phyloP scores from a whole-genome alignment of 2,329 filamentous ascomycete species.

The Fusarium sp. region DNA sequence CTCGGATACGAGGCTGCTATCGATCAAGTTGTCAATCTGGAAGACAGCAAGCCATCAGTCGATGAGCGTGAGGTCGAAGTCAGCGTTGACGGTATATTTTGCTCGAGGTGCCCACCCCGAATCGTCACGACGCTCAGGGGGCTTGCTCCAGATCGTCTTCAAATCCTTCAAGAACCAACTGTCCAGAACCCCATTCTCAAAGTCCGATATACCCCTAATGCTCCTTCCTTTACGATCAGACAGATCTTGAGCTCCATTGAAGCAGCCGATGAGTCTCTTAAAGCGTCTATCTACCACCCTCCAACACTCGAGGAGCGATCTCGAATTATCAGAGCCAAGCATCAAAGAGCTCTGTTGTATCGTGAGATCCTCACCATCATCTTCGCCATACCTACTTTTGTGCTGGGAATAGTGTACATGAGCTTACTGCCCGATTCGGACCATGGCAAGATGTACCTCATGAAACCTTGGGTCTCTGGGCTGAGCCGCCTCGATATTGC shows the following conservation, averaged over 20 bases:
- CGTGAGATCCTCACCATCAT: slow-evolving; percentile 77
- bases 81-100: slow-evolving; percentile 77
- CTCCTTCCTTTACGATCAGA: slow-evolving; percentile 78
- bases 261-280: slow-evolving; percentile 72
- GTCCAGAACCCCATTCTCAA: slow-evolving; percentile 73
- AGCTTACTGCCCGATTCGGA: slow-evolving; percentile 74
- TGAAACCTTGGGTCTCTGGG: slow-evolving; percentile 76
- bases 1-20: slow-evolving; percentile 74
- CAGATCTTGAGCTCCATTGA: slow-evolving; percentile 76
- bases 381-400: slow-evolving; percentile 82
- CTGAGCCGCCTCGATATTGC: slow-evolving; percentile 82
- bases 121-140: slow-evolving; percentile 65
- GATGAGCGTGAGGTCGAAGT: slow-evolving; percentile 70
- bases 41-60: slow-evolving; percentile 54
- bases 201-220: slow-evolving; percentile 74
- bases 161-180: slow-evolving; percentile 66
- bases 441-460: slow-evolving; percentile 70
- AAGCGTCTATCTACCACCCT: slow-evolving; percentile 78
- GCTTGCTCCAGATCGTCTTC: slow-evolving; percentile 61
- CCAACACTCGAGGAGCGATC: slow-evolving; percentile 87
- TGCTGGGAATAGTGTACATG: slow-evolving; percentile 94
- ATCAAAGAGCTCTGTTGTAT: slow-evolving; percentile 74
- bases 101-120: slow-evolving; percentile 73
- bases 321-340: slow-evolving; percentile 74
- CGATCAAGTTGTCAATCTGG: slow-evolving; percentile 59